These are phyloP conservation scores for Leccinum subrobustum DNA, from an alignment of 1,284 basidiomycete genomes.

Conservation along the genomic window DNA sequence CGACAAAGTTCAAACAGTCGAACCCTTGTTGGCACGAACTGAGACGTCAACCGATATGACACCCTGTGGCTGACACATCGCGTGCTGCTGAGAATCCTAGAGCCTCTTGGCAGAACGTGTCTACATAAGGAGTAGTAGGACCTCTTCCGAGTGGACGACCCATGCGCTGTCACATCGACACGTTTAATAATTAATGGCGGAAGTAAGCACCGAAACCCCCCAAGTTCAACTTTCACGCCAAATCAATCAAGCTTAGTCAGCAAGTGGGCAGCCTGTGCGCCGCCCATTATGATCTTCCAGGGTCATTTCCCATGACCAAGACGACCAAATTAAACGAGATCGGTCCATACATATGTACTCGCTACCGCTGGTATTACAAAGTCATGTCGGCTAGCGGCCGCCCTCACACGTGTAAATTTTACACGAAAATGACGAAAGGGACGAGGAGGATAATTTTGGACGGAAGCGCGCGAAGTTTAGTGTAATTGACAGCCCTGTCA, in stretches of 20 bases:
- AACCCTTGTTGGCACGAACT: neutral
- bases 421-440: neutral
- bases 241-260: neutral
- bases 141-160: neutral
- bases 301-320: neutral
- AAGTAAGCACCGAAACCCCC: conserved; percentile 7
- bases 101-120: neutral
- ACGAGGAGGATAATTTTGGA: neutral
- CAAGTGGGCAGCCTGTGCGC: neutral
- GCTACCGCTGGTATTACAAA: neutral
- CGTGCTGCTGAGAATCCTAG: neutral
- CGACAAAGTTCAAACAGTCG: neutral
- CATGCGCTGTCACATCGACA: conserved; percentile 5
- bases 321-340: neutral
- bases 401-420: conserved; percentile 6
- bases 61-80: conserved; percentile 13
- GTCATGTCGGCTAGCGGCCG: conserved; percentile 2
- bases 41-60: conserved; percentile 5
- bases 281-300: neutral
- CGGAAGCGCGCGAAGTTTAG: conserved; percentile 10
- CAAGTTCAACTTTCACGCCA: neutral
- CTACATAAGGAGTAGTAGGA: neutral
- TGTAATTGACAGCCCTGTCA: conserved; percentile 18
- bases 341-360: neutral
- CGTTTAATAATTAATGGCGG: conserved; percentile 13